Conservation (phyloP, 1,139 yeast species). For the Geotrichum restrictum region DNA sequence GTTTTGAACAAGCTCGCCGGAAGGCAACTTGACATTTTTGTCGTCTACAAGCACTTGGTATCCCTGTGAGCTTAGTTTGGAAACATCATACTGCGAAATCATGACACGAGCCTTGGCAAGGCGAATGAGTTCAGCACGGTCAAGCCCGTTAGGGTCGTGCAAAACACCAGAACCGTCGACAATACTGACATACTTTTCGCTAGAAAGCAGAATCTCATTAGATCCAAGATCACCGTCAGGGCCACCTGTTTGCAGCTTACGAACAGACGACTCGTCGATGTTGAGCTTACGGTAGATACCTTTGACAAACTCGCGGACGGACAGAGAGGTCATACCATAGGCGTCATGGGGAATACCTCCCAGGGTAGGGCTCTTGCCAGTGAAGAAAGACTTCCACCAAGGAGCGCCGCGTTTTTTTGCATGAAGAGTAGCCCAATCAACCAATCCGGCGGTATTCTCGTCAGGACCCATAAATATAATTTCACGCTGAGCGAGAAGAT, state of each 20-base stretch:
- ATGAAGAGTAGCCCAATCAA: constrained; percentile 97
- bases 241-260: constrained; percentile 95
- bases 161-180: constrained; percentile 96
- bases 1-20: constrained; percentile 67
- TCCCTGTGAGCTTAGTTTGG: constrained; percentile 68
- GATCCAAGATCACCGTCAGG: constrained; percentile 98
- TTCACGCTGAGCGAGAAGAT: constrained; percentile 77
- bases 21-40: constrained; percentile 70
- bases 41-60: constrained; percentile 85
- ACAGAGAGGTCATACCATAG: constrained; percentile 95
- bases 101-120: constrained; percentile 76
- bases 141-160: constrained; percentile 85
- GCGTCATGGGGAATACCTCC: constrained; percentile 99
- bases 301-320: constrained; percentile 89
- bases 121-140: constrained; percentile 70
- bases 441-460: constrained; percentile 94
- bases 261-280: constrained; percentile 56
- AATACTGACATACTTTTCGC: constrained; percentile 79
- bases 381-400: constrained; percentile 98
- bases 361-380: constrained; percentile 85
- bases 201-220: constrained; percentile 83
- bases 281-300: constrained; percentile 76
- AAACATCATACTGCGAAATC: constrained; percentile 64
- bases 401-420: constrained; percentile 93
- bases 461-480: constrained; percentile 96